Conservation (phyloP, 2,329 filamentous ascomycete species). For the Metarhizium guizhouense region DNA sequence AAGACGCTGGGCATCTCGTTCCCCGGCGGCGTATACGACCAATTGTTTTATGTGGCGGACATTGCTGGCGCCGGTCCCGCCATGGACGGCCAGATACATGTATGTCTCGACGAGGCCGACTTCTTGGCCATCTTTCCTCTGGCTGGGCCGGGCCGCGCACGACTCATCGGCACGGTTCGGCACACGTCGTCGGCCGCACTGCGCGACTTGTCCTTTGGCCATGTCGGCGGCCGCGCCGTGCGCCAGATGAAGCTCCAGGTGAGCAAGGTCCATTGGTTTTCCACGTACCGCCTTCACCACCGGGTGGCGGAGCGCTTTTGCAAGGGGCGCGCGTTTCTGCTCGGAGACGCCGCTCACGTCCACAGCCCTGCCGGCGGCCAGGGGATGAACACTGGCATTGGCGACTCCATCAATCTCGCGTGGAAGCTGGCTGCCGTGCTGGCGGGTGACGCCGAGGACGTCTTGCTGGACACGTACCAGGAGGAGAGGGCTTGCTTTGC, state of each 20-base stretch:
- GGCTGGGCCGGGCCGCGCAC: background rate
- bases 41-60: constrained; percentile 2
- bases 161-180: constrained; percentile 1
- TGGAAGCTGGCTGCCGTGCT: background rate
- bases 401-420: background rate
- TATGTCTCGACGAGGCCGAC: constrained; percentile 1
- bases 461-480: background rate
- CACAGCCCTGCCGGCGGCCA: background rate
- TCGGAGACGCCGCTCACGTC: background rate
- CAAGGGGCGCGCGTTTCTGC: background rate
- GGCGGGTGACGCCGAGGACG: background rate
- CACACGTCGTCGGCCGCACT: background rate
- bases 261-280: background rate
- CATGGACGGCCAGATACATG: constrained; percentile 3
- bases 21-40: constrained; percentile 1
- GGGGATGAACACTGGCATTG: background rate
- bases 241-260: background rate
- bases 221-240: background rate
- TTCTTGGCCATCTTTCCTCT: constrained; percentile 1
- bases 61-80: background rate
- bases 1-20: constrained; percentile 1
- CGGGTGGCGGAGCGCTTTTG: background rate
- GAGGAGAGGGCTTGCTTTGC: constrained; percentile 1
- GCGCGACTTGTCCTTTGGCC: background rate
- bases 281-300: constrained; percentile 1